These are phyloP conservation scores for Xerocomus spinulosus DNA, from an alignment of 768 basidiomycete genomes.

Conservation along the genomic window DNA sequence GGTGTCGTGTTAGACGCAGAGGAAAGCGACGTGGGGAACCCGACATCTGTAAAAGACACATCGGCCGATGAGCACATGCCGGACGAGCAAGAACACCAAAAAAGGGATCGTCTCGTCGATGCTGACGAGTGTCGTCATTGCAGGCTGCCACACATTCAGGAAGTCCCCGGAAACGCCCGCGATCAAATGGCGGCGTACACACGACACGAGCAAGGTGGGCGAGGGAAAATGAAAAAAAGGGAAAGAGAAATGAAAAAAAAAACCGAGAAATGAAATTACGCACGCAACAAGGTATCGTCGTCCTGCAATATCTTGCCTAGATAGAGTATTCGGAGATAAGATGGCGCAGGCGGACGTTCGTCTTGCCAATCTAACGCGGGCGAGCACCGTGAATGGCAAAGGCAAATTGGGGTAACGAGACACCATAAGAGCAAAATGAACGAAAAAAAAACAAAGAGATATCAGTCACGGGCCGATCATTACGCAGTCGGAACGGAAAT, in stretches of 20 bases:
- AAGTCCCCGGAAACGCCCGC: not conserved
- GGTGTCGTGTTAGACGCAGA: slow-evolving; percentile 34
- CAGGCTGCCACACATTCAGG: not conserved
- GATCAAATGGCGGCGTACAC: not conserved
- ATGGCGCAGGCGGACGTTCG: slow-evolving; percentile 72
- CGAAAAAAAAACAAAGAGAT: not conserved
- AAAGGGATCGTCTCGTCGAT: not conserved
- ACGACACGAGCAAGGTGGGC: not conserved
- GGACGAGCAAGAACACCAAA: not conserved
- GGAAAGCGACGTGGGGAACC: slow-evolving; percentile 27
- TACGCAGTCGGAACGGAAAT: slow-evolving; percentile 8
- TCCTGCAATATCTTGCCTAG: slow-evolving; percentile 80
- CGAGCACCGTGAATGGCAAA: not conserved
- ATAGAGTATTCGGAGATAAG: slow-evolving; percentile 70
- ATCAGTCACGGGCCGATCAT: slow-evolving; percentile 14
- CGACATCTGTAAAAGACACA: slow-evolving; percentile 17
- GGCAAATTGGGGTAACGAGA: not conserved
- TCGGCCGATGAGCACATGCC: slow-evolving; percentile 5
- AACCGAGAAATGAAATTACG: slow-evolving; percentile 20
- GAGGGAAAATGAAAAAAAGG: not conserved
- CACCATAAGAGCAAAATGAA: not conserved
- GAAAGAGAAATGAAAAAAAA: not conserved
- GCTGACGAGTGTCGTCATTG: not conserved
- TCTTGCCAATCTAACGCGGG: slow-evolving; percentile 62
- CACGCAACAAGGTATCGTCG: slow-evolving; percentile 69